Evolutionary conservation across 2,329 filamentous ascomycete genomes (phyloP).

Genomic region (Cercospora beticola): DNA sequence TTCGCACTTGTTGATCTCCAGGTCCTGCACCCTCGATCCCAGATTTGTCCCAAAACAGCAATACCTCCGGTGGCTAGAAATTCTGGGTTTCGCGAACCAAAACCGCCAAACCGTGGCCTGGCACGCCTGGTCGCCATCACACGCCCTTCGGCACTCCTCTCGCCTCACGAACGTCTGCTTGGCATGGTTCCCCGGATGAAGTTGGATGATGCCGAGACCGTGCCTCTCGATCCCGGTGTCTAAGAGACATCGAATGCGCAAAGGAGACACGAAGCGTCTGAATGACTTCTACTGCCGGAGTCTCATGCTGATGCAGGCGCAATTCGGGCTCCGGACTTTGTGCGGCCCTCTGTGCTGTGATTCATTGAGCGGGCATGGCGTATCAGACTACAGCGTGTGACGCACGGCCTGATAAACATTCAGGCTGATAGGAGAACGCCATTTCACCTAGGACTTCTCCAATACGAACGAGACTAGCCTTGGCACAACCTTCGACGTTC

Average conservation of each 20-base stretch:
- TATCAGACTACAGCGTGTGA: neutral
- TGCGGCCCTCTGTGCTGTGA: neutral
- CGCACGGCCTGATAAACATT: neutral
- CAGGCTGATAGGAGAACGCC: neutral
- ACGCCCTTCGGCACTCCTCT: slow-evolving; percentile 20
- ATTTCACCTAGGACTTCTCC: neutral
- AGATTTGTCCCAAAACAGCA: slow-evolving; percentile 16
- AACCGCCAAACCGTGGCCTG: slow-evolving; percentile 11
- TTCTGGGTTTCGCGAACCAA: slow-evolving; percentile 13
- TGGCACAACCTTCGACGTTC: neutral
- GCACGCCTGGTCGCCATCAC: neutral
- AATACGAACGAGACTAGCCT: neutral
- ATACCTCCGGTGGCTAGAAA: slow-evolving; percentile 19
- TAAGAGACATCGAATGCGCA: neutral
- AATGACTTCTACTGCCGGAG: neutral
- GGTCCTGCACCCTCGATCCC: slow-evolving; percentile 8
- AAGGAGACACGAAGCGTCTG: neutral
- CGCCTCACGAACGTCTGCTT: slow-evolving; percentile 10
- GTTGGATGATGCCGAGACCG: neutral
- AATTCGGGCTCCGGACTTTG: neutral
- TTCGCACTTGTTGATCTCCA: slow-evolving; percentile 13
- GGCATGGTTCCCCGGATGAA: slow-evolving; percentile 3
- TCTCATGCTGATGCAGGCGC: neutral
- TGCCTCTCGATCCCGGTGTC: neutral
- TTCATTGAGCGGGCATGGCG: neutral